phyloP scores from a whole-genome alignment of 2,329 filamentous ascomycete genomes.

The Didymellaceae sp. region DNA sequence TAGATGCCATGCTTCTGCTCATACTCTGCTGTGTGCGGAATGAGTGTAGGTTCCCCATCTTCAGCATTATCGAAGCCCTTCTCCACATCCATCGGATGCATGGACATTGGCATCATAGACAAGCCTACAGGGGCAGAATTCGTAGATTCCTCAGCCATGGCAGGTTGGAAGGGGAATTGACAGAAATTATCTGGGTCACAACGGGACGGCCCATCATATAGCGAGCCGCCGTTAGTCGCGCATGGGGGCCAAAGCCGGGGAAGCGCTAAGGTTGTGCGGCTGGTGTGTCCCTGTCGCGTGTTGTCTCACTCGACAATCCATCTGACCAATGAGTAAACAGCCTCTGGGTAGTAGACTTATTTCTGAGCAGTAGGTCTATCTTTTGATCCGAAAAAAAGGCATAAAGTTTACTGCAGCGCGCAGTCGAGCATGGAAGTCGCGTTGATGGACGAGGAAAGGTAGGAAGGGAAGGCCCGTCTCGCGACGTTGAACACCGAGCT shows the following conservation, averaged over 20 bases:
- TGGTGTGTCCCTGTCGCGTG: slow-evolving; percentile 4
- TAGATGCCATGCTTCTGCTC: neutral
- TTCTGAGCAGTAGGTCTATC: neutral
- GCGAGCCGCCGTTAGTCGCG: neutral
- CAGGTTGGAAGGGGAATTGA: neutral
- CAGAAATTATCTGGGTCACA: neutral
- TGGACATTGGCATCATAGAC: too few species aligned
- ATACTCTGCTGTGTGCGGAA: neutral
- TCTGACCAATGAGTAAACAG: too few species aligned
- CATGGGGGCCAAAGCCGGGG: slow-evolving; percentile 8
- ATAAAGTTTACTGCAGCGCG: too few species aligned
- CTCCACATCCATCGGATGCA: neutral
- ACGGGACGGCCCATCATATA: slow-evolving; percentile 17
- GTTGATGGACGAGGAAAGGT: too few species aligned
- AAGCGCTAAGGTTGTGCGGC: slow-evolving; percentile 2
- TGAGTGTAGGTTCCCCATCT: neutral
- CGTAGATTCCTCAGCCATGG: neutral
- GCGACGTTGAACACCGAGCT: too few species aligned
- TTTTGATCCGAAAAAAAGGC: neutral
- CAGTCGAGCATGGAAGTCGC: too few species aligned
- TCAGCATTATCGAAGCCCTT: neutral
- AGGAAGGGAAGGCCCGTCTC: too few species aligned
- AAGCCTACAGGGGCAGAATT: too few species aligned
- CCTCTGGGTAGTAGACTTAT: too few species aligned
- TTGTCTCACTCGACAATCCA: neutral